Evolutionary conservation across 495 filamentous ascomycete species (phyloP).

Genomic region (Talaromyces nanjingensis): DNA sequence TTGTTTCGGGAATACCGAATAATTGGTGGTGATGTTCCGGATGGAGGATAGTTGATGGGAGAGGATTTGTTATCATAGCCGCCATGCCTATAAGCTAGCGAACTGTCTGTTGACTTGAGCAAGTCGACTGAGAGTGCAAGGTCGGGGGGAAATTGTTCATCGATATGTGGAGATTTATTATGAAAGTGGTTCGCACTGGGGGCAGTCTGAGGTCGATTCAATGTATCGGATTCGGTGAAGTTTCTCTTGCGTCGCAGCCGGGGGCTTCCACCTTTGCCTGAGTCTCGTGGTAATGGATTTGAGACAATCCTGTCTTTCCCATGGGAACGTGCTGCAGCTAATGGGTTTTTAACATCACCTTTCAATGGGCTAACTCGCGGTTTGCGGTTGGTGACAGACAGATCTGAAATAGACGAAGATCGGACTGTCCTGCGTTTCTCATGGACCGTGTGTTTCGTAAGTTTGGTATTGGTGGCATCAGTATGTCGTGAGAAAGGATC

Average conservation of each 20-base stretch:
- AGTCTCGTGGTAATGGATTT: conserved; percentile 9
- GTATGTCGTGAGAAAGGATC: conserved; percentile 3
- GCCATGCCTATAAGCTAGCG: background rate
- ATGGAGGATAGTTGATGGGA: conserved; percentile 8
- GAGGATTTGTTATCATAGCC: conserved; percentile 14
- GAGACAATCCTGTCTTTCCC: conserved; percentile 7
- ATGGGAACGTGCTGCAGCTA: background rate
- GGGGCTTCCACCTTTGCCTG: conserved; percentile 12
- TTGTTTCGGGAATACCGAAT: conserved; percentile 30
- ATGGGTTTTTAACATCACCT: background rate
- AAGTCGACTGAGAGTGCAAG: background rate
- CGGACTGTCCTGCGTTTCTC: conserved; percentile 18
- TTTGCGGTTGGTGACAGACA: conserved; percentile 12
- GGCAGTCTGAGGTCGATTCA: conserved; percentile 24
- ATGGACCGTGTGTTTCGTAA: background rate
- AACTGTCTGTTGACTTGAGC: conserved; percentile 3
- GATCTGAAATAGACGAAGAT: conserved; percentile 26
- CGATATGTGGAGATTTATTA: background rate
- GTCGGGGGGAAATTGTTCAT: background rate
- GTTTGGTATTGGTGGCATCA: background rate
- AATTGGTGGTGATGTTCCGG: conserved; percentile 13
- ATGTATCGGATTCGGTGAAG: conserved; percentile 36
- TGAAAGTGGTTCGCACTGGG: background rate
- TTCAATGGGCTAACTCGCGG: background rate
- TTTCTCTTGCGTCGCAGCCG: conserved; percentile 28